Base-by-base conservation (phyloP, 345 rosid species). In the Pistacia atlantica region DNA sequence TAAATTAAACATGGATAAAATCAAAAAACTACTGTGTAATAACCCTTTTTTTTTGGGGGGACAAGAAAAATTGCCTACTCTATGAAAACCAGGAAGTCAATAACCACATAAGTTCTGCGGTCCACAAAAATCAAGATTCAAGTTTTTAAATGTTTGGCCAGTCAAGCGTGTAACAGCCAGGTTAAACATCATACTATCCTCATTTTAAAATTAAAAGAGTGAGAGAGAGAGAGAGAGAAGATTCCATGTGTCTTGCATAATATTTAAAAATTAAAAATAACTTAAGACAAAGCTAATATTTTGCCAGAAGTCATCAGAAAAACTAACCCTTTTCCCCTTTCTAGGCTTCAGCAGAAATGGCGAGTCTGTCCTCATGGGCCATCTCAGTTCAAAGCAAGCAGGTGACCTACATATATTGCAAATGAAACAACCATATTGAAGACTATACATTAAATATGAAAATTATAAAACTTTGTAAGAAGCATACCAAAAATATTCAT, bases 401-500 rank as follows among this genome's bases (percentile, higher is more conserved):
- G 89, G 97, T 65, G 97, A 91, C 99, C 99, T 96, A 67, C 72
- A 83, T 28, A 72, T 65, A 73, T 68, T 60, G 73, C 38, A 81
- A 49, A 78, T 80, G 63, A 83, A 78, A 33, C 42, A 52, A 62
- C 72, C 71, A 38, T 72, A 59, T 58, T 16, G 65, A 77, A 42
- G 59, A 37, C 45, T 45, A 56, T 48, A 42, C 9, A 72, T 38
- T 20, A n/a, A 78, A 60, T 11, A 64, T 66, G 14, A 60, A 62
- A 75, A 58, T 69, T 59, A 28, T 12, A 59, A 80, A 82, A 67
- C 58, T 28, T 11, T 38, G 71, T 4, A 70, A 73, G 69, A 59
- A 64, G 86, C 89, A 82, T 74, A 96, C 99, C 99, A 96, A 75
- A 96, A 96, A 83, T 92, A 96, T 84, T 96, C 99, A 74, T 96